A percentile compares a stretch with the other conserved stretches of the same genome.
These are phyloP conservation scores for Sanghuangporus weigelae DNA, from an alignment of 1,284 basidiomycete species.

Conservation along the genomic window DNA sequence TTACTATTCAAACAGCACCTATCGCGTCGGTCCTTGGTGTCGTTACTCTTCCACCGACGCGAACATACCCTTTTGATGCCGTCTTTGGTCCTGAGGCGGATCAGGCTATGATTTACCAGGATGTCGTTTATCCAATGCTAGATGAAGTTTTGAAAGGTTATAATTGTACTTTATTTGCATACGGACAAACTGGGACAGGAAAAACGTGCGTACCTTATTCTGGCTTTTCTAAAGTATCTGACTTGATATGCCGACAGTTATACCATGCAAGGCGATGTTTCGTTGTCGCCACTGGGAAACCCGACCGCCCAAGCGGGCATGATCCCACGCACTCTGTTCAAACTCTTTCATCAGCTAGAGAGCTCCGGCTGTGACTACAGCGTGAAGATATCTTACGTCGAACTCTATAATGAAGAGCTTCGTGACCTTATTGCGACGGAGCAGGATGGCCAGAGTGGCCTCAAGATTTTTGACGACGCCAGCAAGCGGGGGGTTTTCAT, in stretches of 20 bases:
- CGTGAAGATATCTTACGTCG: slow-evolving; percentile 92
- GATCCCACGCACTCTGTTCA: slow-evolving; percentile 94
- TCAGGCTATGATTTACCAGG: slow-evolving; percentile 90
- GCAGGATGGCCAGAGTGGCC: slow-evolving; percentile 45
- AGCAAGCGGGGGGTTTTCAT: slow-evolving; percentile 87
- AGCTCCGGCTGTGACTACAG: slow-evolving; percentile 76
- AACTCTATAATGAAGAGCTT: slow-evolving; percentile 99
- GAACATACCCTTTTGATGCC: slow-evolving; percentile 87
- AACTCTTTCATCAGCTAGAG: slow-evolving; percentile 88
- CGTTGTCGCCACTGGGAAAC: slow-evolving; percentile 78
- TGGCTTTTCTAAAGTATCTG: slow-evolving; percentile 4
- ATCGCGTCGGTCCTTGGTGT: slow-evolving; percentile 62
- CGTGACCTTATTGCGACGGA: slow-evolving; percentile 85
- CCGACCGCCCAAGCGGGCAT: slow-evolving; percentile 91
- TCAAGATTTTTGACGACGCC: slow-evolving; percentile 93
- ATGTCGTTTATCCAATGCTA: slow-evolving; percentile 90
- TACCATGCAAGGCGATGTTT: slow-evolving; percentile 92
- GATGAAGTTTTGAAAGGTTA: slow-evolving; percentile 93
- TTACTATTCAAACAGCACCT: slow-evolving; percentile 74
- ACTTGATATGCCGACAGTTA: slow-evolving; percentile 45
- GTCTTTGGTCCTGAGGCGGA: slow-evolving; percentile 98
- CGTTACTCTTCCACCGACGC: slow-evolving; percentile 60
- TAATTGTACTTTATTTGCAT: slow-evolving; percentile 98
- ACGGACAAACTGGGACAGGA: slow-evolving; percentile 98
- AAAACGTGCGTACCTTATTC: slow-evolving; percentile 75